These are phyloP conservation scores for Amanita rubescens DNA, from an alignment of 768 basidiomycete genomes.

Conservation along the genomic window DNA sequence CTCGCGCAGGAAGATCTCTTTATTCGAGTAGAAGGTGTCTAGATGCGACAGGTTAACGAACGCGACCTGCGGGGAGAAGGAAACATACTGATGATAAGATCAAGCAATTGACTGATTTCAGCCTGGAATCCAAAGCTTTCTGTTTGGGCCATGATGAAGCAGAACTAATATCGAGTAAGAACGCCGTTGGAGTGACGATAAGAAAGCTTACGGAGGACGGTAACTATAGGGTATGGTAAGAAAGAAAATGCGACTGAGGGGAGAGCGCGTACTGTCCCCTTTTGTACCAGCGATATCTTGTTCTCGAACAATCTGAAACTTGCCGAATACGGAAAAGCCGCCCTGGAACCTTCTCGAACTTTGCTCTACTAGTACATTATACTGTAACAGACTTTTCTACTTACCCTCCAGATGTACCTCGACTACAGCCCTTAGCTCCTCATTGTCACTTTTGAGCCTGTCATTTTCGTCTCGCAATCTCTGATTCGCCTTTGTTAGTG, in stretches of 20 bases:
- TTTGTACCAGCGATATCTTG: conserved; percentile 32
- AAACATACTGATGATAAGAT: conserved; percentile 92
- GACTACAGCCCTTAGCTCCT: conserved; percentile 66
- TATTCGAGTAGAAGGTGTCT: conserved; percentile 99
- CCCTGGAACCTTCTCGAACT: conserved; percentile 38
- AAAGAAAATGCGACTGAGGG: conserved; percentile 18
- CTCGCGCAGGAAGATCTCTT: conserved; percentile 99
- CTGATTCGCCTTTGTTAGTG: conserved; percentile 41
- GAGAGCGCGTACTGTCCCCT: conserved; percentile 19
- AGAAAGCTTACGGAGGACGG: background rate
- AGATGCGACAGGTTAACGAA: conserved; percentile 10
- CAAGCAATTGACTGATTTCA: conserved; percentile 97
- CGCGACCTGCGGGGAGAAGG: conserved; percentile 3
- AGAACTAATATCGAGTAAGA: background rate
- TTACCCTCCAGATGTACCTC: conserved; percentile 51
- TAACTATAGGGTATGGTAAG: conserved; percentile 13
- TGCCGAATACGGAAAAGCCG: conserved; percentile 32
- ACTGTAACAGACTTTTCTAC: conserved; percentile 5
- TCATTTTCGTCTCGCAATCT: conserved; percentile 52
- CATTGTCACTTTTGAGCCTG: conserved; percentile 33
- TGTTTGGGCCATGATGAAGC: conserved; percentile 48
- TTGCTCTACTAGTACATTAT: conserved; percentile 7
- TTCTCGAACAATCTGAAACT: conserved; percentile 46
- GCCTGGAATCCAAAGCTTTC: conserved; percentile 97
- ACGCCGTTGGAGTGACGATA: conserved; percentile 9